Base-by-base conservation (phyloP, 139 green algal species). In the Tetradesmus lagerheimii region DNA sequence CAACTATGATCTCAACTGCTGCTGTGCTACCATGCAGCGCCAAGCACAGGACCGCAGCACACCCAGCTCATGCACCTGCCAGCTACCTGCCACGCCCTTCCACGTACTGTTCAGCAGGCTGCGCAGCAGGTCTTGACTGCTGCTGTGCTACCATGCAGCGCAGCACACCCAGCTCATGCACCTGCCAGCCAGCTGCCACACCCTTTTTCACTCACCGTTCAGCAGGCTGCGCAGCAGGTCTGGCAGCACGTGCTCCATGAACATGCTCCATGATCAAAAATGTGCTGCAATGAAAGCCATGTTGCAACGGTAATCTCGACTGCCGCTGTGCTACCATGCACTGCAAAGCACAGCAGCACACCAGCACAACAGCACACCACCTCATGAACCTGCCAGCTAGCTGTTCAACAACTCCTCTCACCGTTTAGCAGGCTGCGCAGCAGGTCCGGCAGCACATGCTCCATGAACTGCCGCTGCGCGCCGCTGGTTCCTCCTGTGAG, bases 111-210 rank as follows among this genome's bases (percentile, higher is more conserved):
- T 35, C 27, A 90, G 71, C 35, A 85, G 23, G 47, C 27, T 53
- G 31, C 79, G 66, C 76, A 90, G 86, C 86, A 90, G 37, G 35
- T n/a, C n/a, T n/a, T n/a, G n/a, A n/a, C n/a, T n/a, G n/a, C n/a
- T n/a, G n/a, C n/a, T n/a, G n/a, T 87, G 79, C 38, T 16, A 14
- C 0, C 29, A 34, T 8, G 29, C 80, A 4, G 79, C 41, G 8
- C 87, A 50, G 38, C 62, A 37, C 2, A n/a, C 29, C 45, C 39
- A 35, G 14, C 45, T 45, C 34, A 9, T 71, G 8, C 16, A 29
- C 39, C 38, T 62, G 37, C 37, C 23, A 85, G 37, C 79, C 29
- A 37, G 3, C 41, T 25, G n/a, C 2, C 39, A 39, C 47, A n/a
- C 1, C 5, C 8, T 9, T 14, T 43, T 12, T 4, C 38, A 4